Evolutionary conservation across 2,329 filamentous ascomycete species (phyloP), one percentile per base, ranked within the genome.

Genomic region (Stromatinia cepivora): DNA sequence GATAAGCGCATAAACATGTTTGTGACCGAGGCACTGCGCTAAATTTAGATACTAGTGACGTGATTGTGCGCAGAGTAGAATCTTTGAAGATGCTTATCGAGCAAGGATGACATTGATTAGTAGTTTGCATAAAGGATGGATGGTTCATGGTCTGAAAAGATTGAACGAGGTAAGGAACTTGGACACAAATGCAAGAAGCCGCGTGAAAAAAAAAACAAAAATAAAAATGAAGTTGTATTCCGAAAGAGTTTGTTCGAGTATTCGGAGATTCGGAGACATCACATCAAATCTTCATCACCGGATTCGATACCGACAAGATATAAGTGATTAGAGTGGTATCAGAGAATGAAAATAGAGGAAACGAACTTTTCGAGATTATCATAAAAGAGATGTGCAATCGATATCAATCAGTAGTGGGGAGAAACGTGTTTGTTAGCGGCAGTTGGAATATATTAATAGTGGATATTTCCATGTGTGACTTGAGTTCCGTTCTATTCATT

Each of bases 31-130:
- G 59, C 31, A 50, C 22, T 25, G n/a, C 59, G 20, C 59, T 50
- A 63, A 52, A 50, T 28, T 63, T 63, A 63, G 59, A 63, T 63
- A 31, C 59, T 63, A 63, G 59, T 39, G 59, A 63, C 46, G 45
- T 63, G 59, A 52, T 52, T 52, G 31, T 50, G 31, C 25, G 17
- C 39, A 36, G 2, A 36, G 31, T 8, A 36, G 8, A 50, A 39
- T 28, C 15, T 52, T 62, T 36, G 22, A 25, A 50, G 28, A 62
- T 50, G 31, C 59, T n/a, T 52, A 25, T 50, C 31, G n/a, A 28
- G 59, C 59, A 52, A 63, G 46, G 59, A 50, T 63, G 46, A 31
- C 46, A 63, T 63, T 63, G 59, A 63, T 45, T 39, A 52, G 31
- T 25, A 25, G 45, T 50, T 50, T 63, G 59, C 45, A 48, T 13